Base-by-base conservation (phyloP, 805 yeast genomes). In the Wickerhamomyces ciferrii region DNA sequence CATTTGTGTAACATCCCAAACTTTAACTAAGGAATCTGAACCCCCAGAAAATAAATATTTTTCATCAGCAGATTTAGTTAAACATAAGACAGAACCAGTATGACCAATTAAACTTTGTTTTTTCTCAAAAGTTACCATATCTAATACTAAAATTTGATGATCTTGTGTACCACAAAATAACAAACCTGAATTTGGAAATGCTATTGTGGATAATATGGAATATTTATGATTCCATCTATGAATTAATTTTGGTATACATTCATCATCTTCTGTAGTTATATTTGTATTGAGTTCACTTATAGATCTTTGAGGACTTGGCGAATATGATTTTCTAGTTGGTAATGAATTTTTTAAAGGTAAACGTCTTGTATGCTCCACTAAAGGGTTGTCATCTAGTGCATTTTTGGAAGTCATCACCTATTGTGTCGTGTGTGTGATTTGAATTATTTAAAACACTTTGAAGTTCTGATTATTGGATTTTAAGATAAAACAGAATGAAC, bases 101-200 rank as follows among this genome's bases (percentile, higher is more conserved):
- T 84, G 88, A n/a, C 87, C 87, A 6, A 70, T 70, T 19, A 87
- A 65, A 10, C 69, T 71, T 35, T 70, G 62, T 41, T 74, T 75
- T 43, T 72, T 69, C 53, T 82, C 81, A 61, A 79, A 92, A 1
- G 86, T 81, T 5, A 63, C 65, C 45, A 86, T 67, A 55, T 88
- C 92, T 58, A 76, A 82, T 1, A 87, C 83, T 36, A 87, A 65
- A 37, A 92, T 84, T 53, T 78, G 78, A 11, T 94, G 87, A 56
- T 87, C 87, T 53, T 91, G 96, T 1, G 97, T 89, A 10, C 99
- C 99, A 46, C 96, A 94, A 60, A 87, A 86, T 5, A 92, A 53
- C 8, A 84, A 63, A 31, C 74, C 74, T 48, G 73, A 70, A 24
- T 65, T 62, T 0, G 87, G 85, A 20, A 85, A 81, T 9, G 85